Conservation (phyloP, 441 rosid species). For the Populus hybrid region DNA sequence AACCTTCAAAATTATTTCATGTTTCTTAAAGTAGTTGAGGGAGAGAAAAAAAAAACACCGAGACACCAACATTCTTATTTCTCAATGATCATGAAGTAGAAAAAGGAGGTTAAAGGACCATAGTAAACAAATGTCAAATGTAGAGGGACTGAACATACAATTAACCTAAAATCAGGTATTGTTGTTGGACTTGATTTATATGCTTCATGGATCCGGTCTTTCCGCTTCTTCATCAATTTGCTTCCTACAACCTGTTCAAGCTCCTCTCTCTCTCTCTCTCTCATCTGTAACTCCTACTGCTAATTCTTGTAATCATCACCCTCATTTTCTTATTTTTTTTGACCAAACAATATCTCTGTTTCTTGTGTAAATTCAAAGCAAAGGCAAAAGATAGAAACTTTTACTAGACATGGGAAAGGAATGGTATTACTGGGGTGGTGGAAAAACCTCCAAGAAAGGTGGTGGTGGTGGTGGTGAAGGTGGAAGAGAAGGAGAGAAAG, state of each 20-base stretch:
- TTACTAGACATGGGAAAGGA: constrained; percentile 52
- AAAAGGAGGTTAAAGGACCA: background rate
- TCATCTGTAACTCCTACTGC: constrained; percentile 1
- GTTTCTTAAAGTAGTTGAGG: no score
- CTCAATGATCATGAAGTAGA: background rate
- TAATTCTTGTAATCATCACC: constrained; percentile 14
- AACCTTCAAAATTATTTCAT: no score
- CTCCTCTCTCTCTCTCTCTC: constrained; percentile 3
- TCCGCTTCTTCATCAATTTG: constrained; percentile 21
- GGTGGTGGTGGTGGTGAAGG: constrained; percentile 10
- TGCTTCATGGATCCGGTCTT: constrained; percentile 42
- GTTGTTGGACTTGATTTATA: constrained; percentile 3
- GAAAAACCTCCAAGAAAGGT: constrained; percentile 32
- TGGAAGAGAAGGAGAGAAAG: constrained; percentile 13
- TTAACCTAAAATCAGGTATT: constrained; percentile 12
- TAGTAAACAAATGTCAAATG: background rate
- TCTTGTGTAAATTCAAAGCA: background rate
- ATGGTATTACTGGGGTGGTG: constrained; percentile 37
- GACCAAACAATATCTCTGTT: background rate
- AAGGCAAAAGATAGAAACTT: constrained; percentile 1
- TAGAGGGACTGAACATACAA: background rate
- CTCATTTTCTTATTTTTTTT: constrained; percentile 5
- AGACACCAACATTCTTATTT: no score
- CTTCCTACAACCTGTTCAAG: constrained; percentile 9
- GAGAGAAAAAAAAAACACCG: no score